Evolutionary conservation across 2,329 filamentous ascomycete genomes (phyloP).

Genomic region (Scorias spongiosa): DNA sequence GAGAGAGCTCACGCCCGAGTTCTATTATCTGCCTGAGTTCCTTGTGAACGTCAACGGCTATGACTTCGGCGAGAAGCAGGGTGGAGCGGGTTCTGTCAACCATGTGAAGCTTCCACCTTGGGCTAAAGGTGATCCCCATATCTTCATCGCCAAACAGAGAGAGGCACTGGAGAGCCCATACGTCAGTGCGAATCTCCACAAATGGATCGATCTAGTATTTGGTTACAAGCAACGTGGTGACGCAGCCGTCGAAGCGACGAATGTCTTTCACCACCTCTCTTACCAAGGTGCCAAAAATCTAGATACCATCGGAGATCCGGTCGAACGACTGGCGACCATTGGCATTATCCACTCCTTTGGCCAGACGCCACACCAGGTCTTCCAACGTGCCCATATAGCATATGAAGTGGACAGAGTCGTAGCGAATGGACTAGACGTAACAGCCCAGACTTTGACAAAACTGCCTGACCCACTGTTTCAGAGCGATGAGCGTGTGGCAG

Average conservation of each 20-base stretch:
- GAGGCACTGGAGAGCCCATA: conserved; percentile 88
- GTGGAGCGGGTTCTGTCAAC: conserved; percentile 63
- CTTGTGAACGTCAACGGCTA: conserved; percentile 87
- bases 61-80: conserved; percentile 80
- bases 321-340: conserved; percentile 76
- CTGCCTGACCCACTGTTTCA: conserved; percentile 64
- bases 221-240: conserved; percentile 89
- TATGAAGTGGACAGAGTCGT: conserved; percentile 48
- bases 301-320: conserved; percentile 75
- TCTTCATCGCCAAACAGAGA: conserved; percentile 91
- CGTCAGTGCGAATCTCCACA: conserved; percentile 75
- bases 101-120: conserved; percentile 82
- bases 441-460: conserved; percentile 59
- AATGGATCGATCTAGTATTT: conserved; percentile 94
- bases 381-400: conserved; percentile 63
- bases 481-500: conserved; percentile 64
- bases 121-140: conserved; percentile 90
- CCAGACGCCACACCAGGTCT: conserved; percentile 92
- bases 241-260: conserved; percentile 75
- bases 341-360: conserved; percentile 98
- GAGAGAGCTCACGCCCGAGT: conserved; percentile 86
- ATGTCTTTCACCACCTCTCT: conserved; percentile 91
- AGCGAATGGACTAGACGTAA: conserved; percentile 55
- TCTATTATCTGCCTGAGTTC: conserved; percentile 93
- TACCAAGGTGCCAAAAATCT: conserved; percentile 89